phyloP scores from a whole-genome alignment of 805 yeast genomes.

The Allodekkera sacchari region DNA sequence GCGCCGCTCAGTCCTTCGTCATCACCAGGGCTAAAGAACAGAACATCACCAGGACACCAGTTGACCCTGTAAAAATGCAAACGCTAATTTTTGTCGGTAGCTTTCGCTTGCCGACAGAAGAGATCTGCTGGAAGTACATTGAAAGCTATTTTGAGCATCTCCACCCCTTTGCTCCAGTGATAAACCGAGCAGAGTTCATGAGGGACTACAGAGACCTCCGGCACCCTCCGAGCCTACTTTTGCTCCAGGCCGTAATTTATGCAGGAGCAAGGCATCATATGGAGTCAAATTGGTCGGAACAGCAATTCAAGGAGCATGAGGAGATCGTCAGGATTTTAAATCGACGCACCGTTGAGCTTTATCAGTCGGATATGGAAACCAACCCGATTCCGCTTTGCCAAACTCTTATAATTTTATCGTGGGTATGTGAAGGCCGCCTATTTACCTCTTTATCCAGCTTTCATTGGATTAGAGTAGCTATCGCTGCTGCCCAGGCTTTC shows the following conservation, averaged over 20 bases:
- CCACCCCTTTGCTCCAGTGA: constrained; percentile 63
- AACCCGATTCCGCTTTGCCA: constrained; percentile 58
- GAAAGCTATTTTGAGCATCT: constrained; percentile 53
- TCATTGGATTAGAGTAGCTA: constrained; percentile 63
- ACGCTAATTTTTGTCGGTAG: constrained; percentile 39
- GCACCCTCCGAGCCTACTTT: constrained; percentile 52
- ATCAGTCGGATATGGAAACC: constrained; percentile 59
- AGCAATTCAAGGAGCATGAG: constrained; percentile 37
- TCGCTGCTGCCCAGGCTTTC: constrained; percentile 59
- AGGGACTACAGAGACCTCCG: constrained; percentile 42
- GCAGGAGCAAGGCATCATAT: constrained; percentile 58
- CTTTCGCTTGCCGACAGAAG: constrained; percentile 55
- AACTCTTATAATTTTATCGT: constrained; percentile 50
- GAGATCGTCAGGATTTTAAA: constrained; percentile 40
- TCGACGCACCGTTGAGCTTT: constrained; percentile 69
- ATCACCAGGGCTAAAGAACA: constrained; percentile 4
- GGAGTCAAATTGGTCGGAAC: constrained; percentile 38
- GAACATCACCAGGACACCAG: constrained; percentile 5
- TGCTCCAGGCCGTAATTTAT: constrained; percentile 58
- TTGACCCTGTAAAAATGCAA: constrained; percentile 12
- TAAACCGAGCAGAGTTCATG: constrained; percentile 57
- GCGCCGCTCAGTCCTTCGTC: constrained; percentile 20
- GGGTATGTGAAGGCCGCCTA: constrained; percentile 70
- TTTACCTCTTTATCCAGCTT: constrained; percentile 57
- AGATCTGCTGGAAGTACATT: constrained; percentile 51